phyloP scores from a whole-genome alignment of 495 filamentous ascomycete genomes.

The Cladorrhinum samala region DNA sequence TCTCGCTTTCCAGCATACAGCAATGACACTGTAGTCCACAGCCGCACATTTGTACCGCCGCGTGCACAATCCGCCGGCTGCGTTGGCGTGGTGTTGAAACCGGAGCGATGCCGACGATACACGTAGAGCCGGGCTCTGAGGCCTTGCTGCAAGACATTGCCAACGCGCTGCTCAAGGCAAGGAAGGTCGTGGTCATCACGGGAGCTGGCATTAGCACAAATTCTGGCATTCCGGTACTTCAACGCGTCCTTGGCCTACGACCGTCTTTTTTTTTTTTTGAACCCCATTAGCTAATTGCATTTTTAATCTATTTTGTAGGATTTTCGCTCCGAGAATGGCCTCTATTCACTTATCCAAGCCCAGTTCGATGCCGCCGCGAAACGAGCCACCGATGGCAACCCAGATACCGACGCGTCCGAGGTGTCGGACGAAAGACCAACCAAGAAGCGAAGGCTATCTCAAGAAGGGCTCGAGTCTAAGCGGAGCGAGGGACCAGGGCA shows the following conservation, averaged over 20 bases:
- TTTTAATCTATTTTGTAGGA: constrained; percentile 40
- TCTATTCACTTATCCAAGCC: constrained; percentile 62
- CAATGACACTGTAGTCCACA: background rate
- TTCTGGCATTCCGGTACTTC: constrained; percentile 62
- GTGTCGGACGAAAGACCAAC: constrained; percentile 29
- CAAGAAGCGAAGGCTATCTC: constrained; percentile 37
- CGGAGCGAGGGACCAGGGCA: background rate
- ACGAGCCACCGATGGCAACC: constrained; percentile 5
- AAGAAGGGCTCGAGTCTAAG: constrained; percentile 10
- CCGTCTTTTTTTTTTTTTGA: background rate
- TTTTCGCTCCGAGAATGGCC: constrained; percentile 63
- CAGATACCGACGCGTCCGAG: constrained; percentile 13
- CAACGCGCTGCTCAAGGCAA: constrained; percentile 51
- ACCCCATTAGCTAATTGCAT: background rate
- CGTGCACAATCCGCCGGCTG: background rate
- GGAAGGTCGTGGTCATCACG: constrained; percentile 60
- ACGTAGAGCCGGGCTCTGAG: constrained; percentile 43
- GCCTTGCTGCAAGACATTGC: constrained; percentile 55
- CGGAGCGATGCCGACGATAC: constrained; percentile 49
- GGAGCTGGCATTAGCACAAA: constrained; percentile 70
- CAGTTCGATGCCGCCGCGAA: constrained; percentile 49
- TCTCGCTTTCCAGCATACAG: background rate
- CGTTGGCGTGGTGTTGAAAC: background rate
- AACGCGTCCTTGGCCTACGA: constrained; percentile 7
- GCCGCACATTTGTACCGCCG: background rate